Evolutionary conservation across 116 monocot species (phyloP), one percentile per base, ranked within the genome.

Genomic region (Phalaenopsis hybrid): DNA sequence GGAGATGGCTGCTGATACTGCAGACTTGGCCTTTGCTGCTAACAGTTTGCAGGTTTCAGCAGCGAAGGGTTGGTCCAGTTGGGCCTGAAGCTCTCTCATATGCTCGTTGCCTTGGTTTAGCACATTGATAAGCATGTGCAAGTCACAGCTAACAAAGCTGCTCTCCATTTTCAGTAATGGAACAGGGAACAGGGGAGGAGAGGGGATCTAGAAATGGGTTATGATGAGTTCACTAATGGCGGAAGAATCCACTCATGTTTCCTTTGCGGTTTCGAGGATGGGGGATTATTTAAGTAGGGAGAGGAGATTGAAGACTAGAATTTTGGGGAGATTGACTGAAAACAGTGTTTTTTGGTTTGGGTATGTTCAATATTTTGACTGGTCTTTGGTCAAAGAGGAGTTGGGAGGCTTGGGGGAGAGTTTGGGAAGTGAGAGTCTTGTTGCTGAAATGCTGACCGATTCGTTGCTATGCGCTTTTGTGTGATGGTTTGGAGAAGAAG

Each of bases 31-130:
- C 21, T 81, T 17, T 6, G 33, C 23, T 10, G 82, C 88, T 72
- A 88, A n/a, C 28, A 25, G 10, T 9, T 72, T 88, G 77, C 79
- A 84, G 2, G 43, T 23, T 33, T 87, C 81, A 23, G 31, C 21
- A n/a, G 28, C 6, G 44, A 21, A 44, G 1, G 37, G 84, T 34
- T 74, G 80, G 9, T 57, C 43, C 5, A 81, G 74, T 21, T 78
- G 33, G 41, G 79, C 59, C 41, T 74, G 57, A 34, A 87, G 81
- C 57, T 84, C 73, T 63, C 81, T 81, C 8, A 57, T 57, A 21
- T 81, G 59, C 81, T 87, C 81, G 31, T 78, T 41, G 12, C 83
- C 79, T 55, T 73, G 21, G 43, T 33, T 37, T 8, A 87, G 84
- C 59, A 81, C 48, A 37, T 28, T 44, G 10, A 84, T 28, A 4